phyloP scores from a whole-genome alignment of 805 yeast species.

The Grigorovia humatica region DNA sequence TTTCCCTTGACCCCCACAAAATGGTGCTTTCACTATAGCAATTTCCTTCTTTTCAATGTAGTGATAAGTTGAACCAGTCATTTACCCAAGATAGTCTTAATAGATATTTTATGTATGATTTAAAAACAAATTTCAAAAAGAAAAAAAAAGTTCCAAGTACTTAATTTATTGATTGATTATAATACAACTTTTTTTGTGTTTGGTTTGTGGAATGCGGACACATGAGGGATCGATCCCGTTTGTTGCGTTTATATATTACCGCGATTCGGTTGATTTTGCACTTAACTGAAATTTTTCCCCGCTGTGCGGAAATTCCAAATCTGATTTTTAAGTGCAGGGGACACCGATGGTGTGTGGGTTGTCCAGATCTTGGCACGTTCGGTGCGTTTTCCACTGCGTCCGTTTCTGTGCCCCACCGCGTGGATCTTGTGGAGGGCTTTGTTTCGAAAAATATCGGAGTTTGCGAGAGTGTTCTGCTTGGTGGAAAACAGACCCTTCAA shows the following conservation, averaged over 20 bases:
- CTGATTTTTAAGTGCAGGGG: background rate
- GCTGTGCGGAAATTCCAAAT: too few relatives aligned
- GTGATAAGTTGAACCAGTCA: constrained; percentile 33
- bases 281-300: background rate
- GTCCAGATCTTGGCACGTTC: too few relatives aligned
- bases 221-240: background rate
- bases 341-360: background rate
- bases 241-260: background rate
- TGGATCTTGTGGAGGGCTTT: too few relatives aligned
- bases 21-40: constrained; percentile 80
- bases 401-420: too few relatives aligned
- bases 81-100: background rate
- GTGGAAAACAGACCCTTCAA: too few relatives aligned
- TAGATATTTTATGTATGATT: too few relatives aligned
- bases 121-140: too few relatives aligned
- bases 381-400: too few relatives aligned
- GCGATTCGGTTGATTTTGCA: background rate
- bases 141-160: too few relatives aligned
- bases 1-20: constrained; percentile 91
- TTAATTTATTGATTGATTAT: background rate
- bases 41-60: constrained; percentile 38
- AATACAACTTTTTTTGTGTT: too few relatives aligned
- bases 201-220: background rate
- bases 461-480: too few relatives aligned
- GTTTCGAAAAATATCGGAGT: too few relatives aligned